Conservation (phyloP, 2,329 filamentous ascomycete genomes). For the Metarhizium anisopliae region DNA sequence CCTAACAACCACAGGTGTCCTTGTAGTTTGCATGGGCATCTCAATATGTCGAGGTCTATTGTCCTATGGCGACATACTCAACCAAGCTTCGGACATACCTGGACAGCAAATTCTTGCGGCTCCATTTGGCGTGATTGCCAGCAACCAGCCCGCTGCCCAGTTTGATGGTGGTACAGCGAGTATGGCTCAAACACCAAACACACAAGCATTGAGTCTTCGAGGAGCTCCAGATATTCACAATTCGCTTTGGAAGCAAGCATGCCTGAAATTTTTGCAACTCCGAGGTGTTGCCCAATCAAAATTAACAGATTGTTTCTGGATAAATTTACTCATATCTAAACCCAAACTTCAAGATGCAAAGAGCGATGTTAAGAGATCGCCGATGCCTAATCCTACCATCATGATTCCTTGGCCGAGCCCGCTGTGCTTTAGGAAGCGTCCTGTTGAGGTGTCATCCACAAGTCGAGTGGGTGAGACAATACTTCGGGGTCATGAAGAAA, state of each 20-base stretch:
- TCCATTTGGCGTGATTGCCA: constrained; percentile 38
- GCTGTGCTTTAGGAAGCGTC: constrained; percentile 43
- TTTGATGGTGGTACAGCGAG: constrained; percentile 22
- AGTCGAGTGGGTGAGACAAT: constrained; percentile 30
- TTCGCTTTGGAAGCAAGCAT: constrained; percentile 40
- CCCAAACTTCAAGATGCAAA: constrained; percentile 33
- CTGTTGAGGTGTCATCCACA: constrained; percentile 30
- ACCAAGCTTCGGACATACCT: constrained; percentile 28
- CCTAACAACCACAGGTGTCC: constrained; percentile 45
- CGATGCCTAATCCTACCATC: constrained; percentile 23
- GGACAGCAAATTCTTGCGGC: constrained; percentile 42
- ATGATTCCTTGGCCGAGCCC: constrained; percentile 45
- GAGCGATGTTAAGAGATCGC: constrained; percentile 31
- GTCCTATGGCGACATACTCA: constrained; percentile 34
- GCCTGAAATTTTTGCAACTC: constrained; percentile 40
- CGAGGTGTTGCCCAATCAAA: constrained; percentile 36
- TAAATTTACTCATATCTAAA: constrained; percentile 40
- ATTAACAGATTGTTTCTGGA: constrained; percentile 38
- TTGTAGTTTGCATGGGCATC: constrained; percentile 41
- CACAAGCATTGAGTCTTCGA: constrained; percentile 36
- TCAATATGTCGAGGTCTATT: constrained; percentile 38
- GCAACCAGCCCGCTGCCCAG: constrained; percentile 12
- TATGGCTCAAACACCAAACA: constrained; percentile 42
- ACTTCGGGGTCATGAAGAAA: constrained; percentile 28
- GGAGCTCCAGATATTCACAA: constrained; percentile 31